phyloP scores from a whole-genome alignment of 2,329 filamentous ascomycete species.

The Pochonia chlamydosporia region DNA sequence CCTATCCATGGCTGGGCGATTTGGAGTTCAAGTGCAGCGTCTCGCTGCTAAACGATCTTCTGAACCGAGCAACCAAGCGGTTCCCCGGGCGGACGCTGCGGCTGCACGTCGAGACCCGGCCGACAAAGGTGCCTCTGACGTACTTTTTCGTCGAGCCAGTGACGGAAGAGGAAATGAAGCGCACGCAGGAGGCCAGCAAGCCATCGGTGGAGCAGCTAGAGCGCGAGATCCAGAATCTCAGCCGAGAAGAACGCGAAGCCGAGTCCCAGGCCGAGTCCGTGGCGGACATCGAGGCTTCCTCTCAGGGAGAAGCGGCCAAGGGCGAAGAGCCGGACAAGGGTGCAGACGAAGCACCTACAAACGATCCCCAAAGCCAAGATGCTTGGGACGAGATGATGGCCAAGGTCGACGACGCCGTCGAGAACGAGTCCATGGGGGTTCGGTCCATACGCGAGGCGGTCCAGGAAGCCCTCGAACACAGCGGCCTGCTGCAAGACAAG shows the following conservation, averaged over 20 bases:
- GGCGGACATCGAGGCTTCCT: slow-evolving; percentile 11
- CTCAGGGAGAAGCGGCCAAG: slow-evolving; percentile 13
- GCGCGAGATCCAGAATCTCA: slow-evolving; percentile 49
- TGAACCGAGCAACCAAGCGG: slow-evolving; percentile 67
- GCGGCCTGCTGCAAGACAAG: slow-evolving; percentile 42
- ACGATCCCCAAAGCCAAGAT: slow-evolving; percentile 24
- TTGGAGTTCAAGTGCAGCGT: slow-evolving; percentile 81
- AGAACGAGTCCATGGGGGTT: slow-evolving; percentile 50
- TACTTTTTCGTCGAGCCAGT: slow-evolving; percentile 90
- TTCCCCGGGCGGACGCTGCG: slow-evolving; percentile 75
- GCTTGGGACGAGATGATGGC: slow-evolving; percentile 50
- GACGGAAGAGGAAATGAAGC: slow-evolving; percentile 61
- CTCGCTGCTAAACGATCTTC: slow-evolving; percentile 68
- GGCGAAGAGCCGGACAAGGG: slow-evolving; percentile 17
- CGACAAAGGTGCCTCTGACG: slow-evolving; percentile 58
- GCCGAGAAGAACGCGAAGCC: slow-evolving; percentile 23
- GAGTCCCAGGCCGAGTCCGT: slow-evolving; percentile 13
- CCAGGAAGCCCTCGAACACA: slow-evolving; percentile 48
- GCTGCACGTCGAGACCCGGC: slow-evolving; percentile 74
- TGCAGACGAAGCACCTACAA: slow-evolving; percentile 12
- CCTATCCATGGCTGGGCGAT: slow-evolving; percentile 63
- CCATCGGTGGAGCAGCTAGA: slow-evolving; percentile 65
- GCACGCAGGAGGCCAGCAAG: slow-evolving; percentile 65
- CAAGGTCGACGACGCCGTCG: slow-evolving; percentile 51
- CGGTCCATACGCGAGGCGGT: slow-evolving; percentile 48